These are phyloP conservation scores for Diospyros kaki DNA, from an alignment of 148 eudicot genomes.

Conservation along the genomic window DNA sequence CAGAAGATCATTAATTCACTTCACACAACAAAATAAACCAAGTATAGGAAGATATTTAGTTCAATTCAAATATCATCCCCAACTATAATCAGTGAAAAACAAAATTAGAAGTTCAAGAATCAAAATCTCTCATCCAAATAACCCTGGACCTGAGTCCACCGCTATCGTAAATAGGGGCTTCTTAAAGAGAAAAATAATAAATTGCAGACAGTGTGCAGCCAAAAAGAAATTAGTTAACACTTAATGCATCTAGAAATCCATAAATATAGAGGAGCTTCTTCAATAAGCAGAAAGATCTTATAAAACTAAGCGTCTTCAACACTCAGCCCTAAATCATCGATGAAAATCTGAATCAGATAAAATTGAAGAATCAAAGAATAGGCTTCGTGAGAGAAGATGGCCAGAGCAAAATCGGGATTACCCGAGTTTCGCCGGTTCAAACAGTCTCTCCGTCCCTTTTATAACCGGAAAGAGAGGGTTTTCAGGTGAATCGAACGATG, in stretches of 20 bases:
- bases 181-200: background rate
- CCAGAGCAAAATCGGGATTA: slow-evolving; percentile 9
- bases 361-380: slow-evolving; percentile 2
- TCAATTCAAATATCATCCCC: background rate
- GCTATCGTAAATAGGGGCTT: background rate
- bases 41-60: background rate
- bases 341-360: background rate
- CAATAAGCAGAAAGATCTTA: background rate
- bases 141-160: background rate
- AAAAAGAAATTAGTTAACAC: background rate
- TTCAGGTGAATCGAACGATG: background rate
- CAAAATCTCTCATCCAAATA: slow-evolving; percentile 1
- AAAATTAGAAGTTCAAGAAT: too few relatives aligned
- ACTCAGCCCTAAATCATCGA: background rate
- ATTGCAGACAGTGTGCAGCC: too few relatives aligned
- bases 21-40: background rate
- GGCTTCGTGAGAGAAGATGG: background rate
- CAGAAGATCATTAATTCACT: background rate
- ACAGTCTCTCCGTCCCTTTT: background rate
- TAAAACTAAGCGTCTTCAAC: background rate
- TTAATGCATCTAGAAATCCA: background rate
- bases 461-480: background rate
- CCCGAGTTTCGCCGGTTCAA: slow-evolving; percentile 19
- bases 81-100: background rate
- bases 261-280: background rate